Base-by-base conservation (phyloP, 768 basidiomycete genomes). In the Amanita subjunquillea region DNA sequence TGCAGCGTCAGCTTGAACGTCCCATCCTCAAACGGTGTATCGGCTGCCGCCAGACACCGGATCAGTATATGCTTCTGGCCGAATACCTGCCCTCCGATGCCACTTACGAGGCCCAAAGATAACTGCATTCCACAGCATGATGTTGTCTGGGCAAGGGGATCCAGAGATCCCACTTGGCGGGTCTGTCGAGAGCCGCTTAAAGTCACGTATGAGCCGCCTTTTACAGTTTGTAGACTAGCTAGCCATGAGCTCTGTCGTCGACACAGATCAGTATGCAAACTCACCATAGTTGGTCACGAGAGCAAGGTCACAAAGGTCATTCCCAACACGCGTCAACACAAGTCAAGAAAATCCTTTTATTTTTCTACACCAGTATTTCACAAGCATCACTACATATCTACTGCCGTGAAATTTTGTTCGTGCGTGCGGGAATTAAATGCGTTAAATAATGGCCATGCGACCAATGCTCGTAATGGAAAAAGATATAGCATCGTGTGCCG, bases 81-180 rank as follows among this genome's bases (percentile, higher is more conserved):
- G 15, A 3, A 13, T 25, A 10, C 37, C 22, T 17, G 12, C 12
- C 48, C 15, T 13, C 23, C 8, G 38, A n/a, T 7, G 23, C n/a
- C 37, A 70, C 85, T 62, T 54, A 93, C 95, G 87, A 68, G 96
- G 96, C 2, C 96, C 96, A 63, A 99, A 98, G 57, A 99, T 99
- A 53, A 99, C 96, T 1, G 96, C 96, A 62, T 99, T 99, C 96
- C 96, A 99, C 13, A 97, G 77, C 92, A 98, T 96, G 68, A 99
- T 96, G 66, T 98, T 98, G 65, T 98, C 96, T 2, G 91, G 85
- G 64, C 91, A 93, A 63, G 96, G 95, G 62, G 91, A 94, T 12
- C 95, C 96, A 3, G 91, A 94, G 59, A 99, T 92, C 5, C 96
- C 96, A 50, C 88, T 85, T 0, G 96, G 96, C 3, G 95, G 94